Base-by-base conservation (phyloP, 1,284 basidiomycete species). In the Microstroma glucosiphilum region DNA sequence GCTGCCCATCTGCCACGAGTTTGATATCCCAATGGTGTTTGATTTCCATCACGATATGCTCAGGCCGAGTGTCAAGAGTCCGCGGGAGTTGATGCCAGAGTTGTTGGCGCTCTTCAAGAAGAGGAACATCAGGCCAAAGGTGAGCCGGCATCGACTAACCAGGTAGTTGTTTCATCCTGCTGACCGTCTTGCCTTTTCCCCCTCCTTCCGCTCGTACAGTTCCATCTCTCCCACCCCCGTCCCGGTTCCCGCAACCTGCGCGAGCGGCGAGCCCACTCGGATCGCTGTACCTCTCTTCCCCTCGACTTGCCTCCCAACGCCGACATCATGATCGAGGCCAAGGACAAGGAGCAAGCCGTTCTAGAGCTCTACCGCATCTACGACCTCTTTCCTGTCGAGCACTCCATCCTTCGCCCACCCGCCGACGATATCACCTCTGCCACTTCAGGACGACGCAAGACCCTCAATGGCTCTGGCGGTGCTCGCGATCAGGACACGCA, bases 301-400 rank as follows among this genome's bases (percentile, higher is more conserved):
- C 79, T 78, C 0, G 86, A 86, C 51, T 60, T 81, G 26, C 79
- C 79, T 0, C 71, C 73, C 0, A 72, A 80, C 43, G 62, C 73
- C 61, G 91, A 94, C 79, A 78, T 94, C 67, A 94, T 94, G 91
- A 90, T 96, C 66, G 92, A 96, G 83, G 89, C 89, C 8, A 91
- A 92, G 78, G 89, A 90, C 78, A 91, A 92, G 81, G 92, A 94
- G 80, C 92, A 94, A 78, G 91, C 91, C 7, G 91, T 96, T 7
- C 84, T 96, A 60, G 86, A 93, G 68, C 78, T 94, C 46, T 87
- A 90, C 75, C 81, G 91, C 65, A 86, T 90, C 54, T 93, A 94
- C 25, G 82, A 82, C 53, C 79, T 93, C 7, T 81, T 86, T 58
- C 83, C 85, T 12, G 88, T 90, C 30, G 84, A 83, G 21, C 82